These are phyloP conservation scores for Ascochyta lentis DNA, from an alignment of 2,329 filamentous ascomycete species.

Conservation along the genomic window DNA sequence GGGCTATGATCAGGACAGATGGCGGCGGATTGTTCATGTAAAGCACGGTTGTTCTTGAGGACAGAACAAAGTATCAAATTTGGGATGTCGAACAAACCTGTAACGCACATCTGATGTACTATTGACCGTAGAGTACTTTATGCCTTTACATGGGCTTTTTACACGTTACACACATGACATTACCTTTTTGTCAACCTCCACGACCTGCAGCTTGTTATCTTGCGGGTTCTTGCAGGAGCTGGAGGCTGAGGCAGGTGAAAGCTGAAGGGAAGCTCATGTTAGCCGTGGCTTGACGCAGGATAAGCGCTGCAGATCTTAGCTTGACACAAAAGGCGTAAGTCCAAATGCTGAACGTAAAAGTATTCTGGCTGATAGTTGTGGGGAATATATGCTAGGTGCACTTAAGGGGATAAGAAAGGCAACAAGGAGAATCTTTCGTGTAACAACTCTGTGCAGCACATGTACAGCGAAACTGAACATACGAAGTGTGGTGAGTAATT, in stretches of 20 bases:
- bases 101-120: too few species aligned
- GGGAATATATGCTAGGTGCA: too few species aligned
- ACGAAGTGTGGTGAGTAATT: too few species aligned
- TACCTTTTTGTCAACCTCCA: constrained; percentile 2
- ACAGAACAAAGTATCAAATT: too few species aligned
- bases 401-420: too few species aligned
- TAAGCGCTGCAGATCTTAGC: constrained; percentile 16
- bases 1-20: constrained; percentile 53
- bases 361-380: neutral
- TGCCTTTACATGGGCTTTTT: neutral
- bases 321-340: neutral
- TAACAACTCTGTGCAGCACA: neutral
- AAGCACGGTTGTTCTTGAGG: neutral
- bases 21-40: constrained; percentile 43
- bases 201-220: neutral
- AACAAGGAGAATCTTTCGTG: too few species aligned
- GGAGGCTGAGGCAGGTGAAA: neutral
- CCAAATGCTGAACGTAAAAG: neutral
- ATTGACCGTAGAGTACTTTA: neutral
- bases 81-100: too few species aligned
- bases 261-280: constrained; percentile 8
- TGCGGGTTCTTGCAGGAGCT: neutral
- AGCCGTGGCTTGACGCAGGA: constrained; percentile 6
- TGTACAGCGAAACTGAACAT: neutral
- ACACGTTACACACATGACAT: neutral